These are phyloP conservation scores for Apiospora saccharicola DNA, from an alignment of 2,329 filamentous ascomycete species.

Conservation along the genomic window DNA sequence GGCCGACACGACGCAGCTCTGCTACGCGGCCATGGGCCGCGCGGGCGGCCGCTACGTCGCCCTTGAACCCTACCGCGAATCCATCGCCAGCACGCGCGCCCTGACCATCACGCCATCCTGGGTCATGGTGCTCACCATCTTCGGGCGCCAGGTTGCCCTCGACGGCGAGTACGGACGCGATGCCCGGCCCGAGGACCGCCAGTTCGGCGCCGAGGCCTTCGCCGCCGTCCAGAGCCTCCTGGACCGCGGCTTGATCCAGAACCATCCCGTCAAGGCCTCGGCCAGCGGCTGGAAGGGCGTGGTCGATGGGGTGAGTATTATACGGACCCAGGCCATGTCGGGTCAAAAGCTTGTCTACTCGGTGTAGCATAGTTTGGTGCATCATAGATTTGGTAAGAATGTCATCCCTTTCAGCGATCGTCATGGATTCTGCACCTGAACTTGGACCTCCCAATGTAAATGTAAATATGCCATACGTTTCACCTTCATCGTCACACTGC, in stretches of 20 bases:
- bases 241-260: not conserved
- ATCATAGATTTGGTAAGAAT: too few species aligned
- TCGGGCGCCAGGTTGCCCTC: not conserved
- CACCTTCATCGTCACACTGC: too few species aligned
- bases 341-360: too few species aligned
- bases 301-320: not conserved
- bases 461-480: too few species aligned
- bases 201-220: not conserved
- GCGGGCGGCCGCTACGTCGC: constrained; percentile 33
- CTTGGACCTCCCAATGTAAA: too few species aligned
- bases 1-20: constrained; percentile 45
- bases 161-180: not conserved
- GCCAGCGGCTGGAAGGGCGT: not conserved
- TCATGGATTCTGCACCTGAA: too few species aligned
- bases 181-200: not conserved
- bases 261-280: not conserved
- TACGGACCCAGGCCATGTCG: not conserved
- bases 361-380: too few species aligned
- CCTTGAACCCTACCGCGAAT: constrained; percentile 28
- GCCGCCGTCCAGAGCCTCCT: not conserved
- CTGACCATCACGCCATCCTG: not conserved
- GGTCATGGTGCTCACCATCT: not conserved
- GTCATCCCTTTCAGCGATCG: too few species aligned
- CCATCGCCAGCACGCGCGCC: not conserved
- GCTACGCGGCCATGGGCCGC: constrained; percentile 46